phyloP scores from a whole-genome alignment of 768 basidiomycete species.

The Panus rudis region DNA sequence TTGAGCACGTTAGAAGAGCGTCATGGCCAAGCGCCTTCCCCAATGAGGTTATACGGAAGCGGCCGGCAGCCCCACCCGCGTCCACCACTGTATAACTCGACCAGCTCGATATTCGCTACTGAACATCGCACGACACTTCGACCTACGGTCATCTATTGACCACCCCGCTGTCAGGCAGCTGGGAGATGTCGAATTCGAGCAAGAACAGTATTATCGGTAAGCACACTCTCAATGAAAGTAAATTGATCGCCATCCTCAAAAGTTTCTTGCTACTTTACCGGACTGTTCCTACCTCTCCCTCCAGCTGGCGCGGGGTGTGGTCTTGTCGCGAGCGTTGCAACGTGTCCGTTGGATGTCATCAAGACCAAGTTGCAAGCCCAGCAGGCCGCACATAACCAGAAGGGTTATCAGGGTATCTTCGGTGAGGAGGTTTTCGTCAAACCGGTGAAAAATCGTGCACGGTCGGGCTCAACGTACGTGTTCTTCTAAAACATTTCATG shows the following conservation, averaged over 20 bases:
- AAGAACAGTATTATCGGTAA: slow-evolving; percentile 79
- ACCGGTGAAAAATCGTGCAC: slow-evolving; percentile 6
- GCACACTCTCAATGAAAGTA: slow-evolving; percentile 18
- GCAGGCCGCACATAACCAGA: slow-evolving; percentile 56
- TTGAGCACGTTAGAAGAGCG: no score
- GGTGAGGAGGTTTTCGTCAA: slow-evolving; percentile 37
- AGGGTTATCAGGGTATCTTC: slow-evolving; percentile 69
- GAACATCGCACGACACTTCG: no score
- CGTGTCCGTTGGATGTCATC: slow-evolving; percentile 95
- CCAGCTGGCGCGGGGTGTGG: slow-evolving; percentile 94
- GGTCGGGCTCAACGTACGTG: slow-evolving; percentile 18
- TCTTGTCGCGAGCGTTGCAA: slow-evolving; percentile 85
- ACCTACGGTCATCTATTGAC: no score
- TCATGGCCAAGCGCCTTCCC: no score
- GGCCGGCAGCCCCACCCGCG: no score
- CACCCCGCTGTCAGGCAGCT: no score
- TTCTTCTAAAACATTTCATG: slow-evolving; percentile 6
- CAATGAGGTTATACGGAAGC: no score
- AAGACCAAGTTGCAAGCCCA: slow-evolving; percentile 99
- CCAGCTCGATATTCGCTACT: no score
- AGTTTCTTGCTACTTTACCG: slow-evolving; percentile 6
- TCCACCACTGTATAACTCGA: no score
- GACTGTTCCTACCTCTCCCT: neutral
- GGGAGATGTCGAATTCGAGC: no score
- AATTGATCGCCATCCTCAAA: slow-evolving; percentile 8